These are phyloP conservation scores for Alternaria longipes DNA, from an alignment of 2,329 filamentous ascomycete species.

Conservation along the genomic window DNA sequence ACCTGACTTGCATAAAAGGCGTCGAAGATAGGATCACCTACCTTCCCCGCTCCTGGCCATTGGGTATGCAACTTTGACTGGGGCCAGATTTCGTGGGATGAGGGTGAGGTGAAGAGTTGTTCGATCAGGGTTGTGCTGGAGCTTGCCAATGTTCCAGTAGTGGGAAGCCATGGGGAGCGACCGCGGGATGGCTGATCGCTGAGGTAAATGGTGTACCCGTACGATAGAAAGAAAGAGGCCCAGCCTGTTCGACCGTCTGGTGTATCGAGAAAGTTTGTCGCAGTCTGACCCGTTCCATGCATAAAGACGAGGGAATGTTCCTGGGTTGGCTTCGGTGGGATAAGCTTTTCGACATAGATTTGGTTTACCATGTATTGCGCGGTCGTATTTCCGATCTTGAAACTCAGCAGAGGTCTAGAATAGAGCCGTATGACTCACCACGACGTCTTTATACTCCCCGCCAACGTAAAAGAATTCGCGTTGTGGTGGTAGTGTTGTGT, in stretches of 20 bases:
- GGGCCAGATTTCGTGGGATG: conserved; percentile 52
- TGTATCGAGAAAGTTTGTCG: conserved; percentile 54
- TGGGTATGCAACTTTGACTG: conserved; percentile 56
- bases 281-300: conserved; percentile 40
- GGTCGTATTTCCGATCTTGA: neutral
- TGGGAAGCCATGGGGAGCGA: conserved; percentile 56
- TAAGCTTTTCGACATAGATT: conserved; percentile 34
- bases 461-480: conserved; percentile 39
- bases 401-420: fast-evolving
- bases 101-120: conserved; percentile 47
- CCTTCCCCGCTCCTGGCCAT: conserved; percentile 50
- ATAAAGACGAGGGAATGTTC: conserved; percentile 41
- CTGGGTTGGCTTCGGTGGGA: conserved; percentile 14
- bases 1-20: conserved; percentile 58
- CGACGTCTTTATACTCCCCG: conserved; percentile 32
- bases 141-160: conserved; percentile 30
- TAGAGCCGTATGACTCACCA: conserved; percentile 8
- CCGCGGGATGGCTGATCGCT: conserved; percentile 59
- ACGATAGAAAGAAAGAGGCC: conserved; percentile 58
- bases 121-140: conserved; percentile 27
- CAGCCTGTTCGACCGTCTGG: conserved; percentile 61
- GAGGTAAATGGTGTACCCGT: conserved; percentile 60
- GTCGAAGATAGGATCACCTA: conserved; percentile 61
- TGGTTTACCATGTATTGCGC: conserved; percentile 17
- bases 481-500: neutral